Evolutionary conservation across 345 rosid species (phyloP), one percentile per base, ranked within the genome.

Genomic region (Citrus australasica): DNA sequence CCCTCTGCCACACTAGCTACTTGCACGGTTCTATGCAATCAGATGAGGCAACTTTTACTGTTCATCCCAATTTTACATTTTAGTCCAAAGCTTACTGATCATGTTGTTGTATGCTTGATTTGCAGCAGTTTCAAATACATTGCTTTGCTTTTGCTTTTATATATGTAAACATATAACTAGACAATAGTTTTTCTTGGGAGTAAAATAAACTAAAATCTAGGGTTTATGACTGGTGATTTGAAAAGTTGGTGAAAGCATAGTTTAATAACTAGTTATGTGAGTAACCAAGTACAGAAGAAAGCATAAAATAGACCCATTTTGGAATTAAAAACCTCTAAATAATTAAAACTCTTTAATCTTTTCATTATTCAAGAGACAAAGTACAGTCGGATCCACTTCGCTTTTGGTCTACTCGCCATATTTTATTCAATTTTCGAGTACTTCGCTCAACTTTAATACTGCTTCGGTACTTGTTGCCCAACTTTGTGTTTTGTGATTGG

Each of bases 221-320:
- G 58, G 58, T 53, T 53, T 53, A 27, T 62, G 66, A 25, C 27
- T 28, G 35, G n/a, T 53, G 58, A 59, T 60, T 48, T 69, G 65
- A 21, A 76, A 80, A 70, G 67, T 64, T 65, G 79, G 53, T 62
- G 79, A 55, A 63, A 37, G 60, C 48, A 32, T 80, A 73, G 38
- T 53, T 70, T 80, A 48, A 24, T 30, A 46, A 27, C 25, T 55
- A 55, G 73, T 71, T 14, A 64, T 53, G 35, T 56, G 76, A 35
- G 83, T 71, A 21, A 37, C n/a, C 73, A 80, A 71, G 79, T 40
- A 65, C 77, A 24, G 30, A n/a, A 30, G 46, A 65, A 65, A 11
- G 7, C 46, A 28, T 75, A 75, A 10, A 25, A 60, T 22, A 22
- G 22, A 33, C 11, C 16, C 14, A 55, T 3, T 67, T 67, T 35